Evolutionary conservation across 768 basidiomycete genomes (phyloP).

Genomic region (Cystobasidiopsis lactophilus): DNA sequence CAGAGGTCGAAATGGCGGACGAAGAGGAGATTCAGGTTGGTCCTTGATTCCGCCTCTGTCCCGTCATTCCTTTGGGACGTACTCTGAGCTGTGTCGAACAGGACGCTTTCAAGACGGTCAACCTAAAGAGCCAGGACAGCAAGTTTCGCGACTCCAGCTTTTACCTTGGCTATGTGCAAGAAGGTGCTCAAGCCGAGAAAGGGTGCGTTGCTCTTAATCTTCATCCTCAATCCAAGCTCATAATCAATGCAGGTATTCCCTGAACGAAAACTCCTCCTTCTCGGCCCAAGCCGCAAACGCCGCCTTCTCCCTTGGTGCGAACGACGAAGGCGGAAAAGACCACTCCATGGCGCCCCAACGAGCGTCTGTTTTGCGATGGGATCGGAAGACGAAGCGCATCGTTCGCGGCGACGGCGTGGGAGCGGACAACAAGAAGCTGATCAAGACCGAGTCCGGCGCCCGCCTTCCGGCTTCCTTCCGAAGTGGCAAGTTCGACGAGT

Average conservation of each 20-base stretch:
- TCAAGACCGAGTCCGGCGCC: slow-evolving; percentile 76
- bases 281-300: slow-evolving; percentile 56
- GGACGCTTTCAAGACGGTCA: slow-evolving; percentile 11
- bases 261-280: slow-evolving; percentile 67
- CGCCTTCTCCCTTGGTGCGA: slow-evolving; percentile 55
- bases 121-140: slow-evolving; percentile 22
- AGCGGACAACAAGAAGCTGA: slow-evolving; percentile 79
- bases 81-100: no score
- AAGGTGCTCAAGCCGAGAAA: slow-evolving; percentile 65
- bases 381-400: slow-evolving; percentile 89
- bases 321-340: slow-evolving; percentile 32
- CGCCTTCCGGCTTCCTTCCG: slow-evolving; percentile 77
- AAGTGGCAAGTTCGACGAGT: slow-evolving; percentile 84
- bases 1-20: slow-evolving; percentile 24
- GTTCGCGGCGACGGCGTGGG: slow-evolving; percentile 63
- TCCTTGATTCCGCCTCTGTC: no score
- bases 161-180: slow-evolving; percentile 81
- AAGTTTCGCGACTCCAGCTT: slow-evolving; percentile 58
- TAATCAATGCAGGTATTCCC: slow-evolving; percentile 45
- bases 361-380: slow-evolving; percentile 55
- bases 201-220: slow-evolving; percentile 35
- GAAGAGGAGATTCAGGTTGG: slow-evolving; percentile 6
- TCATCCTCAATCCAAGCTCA: neutral
- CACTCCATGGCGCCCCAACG: slow-evolving; percentile 31
- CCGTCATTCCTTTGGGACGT: no score